Base-by-base conservation (phyloP, 192 early-diverging fungal species). In the Rhizophagus clarus region DNA sequence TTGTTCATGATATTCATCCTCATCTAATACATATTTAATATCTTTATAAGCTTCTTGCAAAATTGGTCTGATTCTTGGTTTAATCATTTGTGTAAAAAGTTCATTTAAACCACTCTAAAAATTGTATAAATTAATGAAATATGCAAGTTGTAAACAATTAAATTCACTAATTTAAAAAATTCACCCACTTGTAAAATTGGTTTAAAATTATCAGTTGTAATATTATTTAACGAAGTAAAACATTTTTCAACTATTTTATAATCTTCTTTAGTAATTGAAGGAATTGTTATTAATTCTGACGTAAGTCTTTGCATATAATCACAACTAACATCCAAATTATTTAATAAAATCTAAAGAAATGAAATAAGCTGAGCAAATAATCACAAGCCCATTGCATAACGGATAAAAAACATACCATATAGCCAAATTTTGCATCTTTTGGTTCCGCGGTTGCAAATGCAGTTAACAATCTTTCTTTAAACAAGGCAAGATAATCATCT, bases 1-100 rank as follows among this genome's bases (percentile, higher is more conserved):
- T 34, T 90, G 87, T 64, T 95, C 93, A 49, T 91, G 90, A 79
- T 97, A 98, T 83, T 99, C 97, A 63, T 98, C 96, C 64, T 97
- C 96, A 24, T 91, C 90, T 22, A 98, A 88, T 4, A 94, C 92
- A 79, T 99, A 99, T 79, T 94, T 95, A 67, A 95, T 88, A 61
- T 97, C 95, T 40, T 90, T 86, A 79, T 94, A 96, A 9, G 95
- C 87, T 24, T 96, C 93, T 80, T 93, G 91, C 56, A 98, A 86
- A 11, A 97, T 84, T 0, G 94, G 87, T 42, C 93, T 88, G 63
- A 98, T 82, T 79, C 92, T 88, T 22, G 94, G 95, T 83, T 94
- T 94, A 29, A 97, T 74, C 64, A 91, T 91, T 75, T 95, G 92
- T 6, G 84, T 83, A 79, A 93, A 94, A 15, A 97, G 80, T 82